Base-by-base conservation (phyloP, 1,139 yeast species). In the Taphrina wiesneri region DNA sequence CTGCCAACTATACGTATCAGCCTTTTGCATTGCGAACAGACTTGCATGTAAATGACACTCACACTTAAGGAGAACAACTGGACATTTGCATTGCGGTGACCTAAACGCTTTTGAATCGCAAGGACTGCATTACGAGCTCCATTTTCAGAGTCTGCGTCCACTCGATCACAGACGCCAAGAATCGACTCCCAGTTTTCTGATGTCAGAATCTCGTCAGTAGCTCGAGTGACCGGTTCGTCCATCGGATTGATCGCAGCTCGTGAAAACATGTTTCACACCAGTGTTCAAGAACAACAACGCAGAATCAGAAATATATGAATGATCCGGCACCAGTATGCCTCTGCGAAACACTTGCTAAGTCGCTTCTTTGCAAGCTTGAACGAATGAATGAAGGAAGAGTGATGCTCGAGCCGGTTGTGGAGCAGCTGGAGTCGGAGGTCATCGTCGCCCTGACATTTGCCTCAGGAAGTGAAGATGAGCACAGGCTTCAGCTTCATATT, bases 151-250 rank as follows among this genome's bases (percentile, higher is more conserved):
- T 87, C 86, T 3, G 81, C 80, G 67, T 86, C 85, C 41, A 93
- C 90, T 56, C 81, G 77, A 74, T 93, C 97, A 72, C 97, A 91
- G 0, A 88, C 96, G 69, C 87, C 93, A 34, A 93, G 78, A 56
- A 90, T 86, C 70, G 81, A 83, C 71, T 86, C 88, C 95, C 96
- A 92, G 77, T 93, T 90, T 74, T 92, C 98, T 7, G 85, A 77
- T 1, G 92, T 85, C 53, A 90, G 79, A n/a, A 88, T 85, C 34
- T 87, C 86, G 72, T 88, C 93, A 0, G 98, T 92, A n/a, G 97
- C 96, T 73, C 83, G 83, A 66, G 76, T 80, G 65, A 82, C 66
- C n/a, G 26, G 34, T 13, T 62, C 63, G 36, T 67, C 66, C 59
- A 63, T 23, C 17, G 68, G 63, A 23, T 56, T 54, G 6, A 43